Evolutionary conservation across 768 basidiomycete species (phyloP).

Genomic region (Thelephora ganbajun): DNA sequence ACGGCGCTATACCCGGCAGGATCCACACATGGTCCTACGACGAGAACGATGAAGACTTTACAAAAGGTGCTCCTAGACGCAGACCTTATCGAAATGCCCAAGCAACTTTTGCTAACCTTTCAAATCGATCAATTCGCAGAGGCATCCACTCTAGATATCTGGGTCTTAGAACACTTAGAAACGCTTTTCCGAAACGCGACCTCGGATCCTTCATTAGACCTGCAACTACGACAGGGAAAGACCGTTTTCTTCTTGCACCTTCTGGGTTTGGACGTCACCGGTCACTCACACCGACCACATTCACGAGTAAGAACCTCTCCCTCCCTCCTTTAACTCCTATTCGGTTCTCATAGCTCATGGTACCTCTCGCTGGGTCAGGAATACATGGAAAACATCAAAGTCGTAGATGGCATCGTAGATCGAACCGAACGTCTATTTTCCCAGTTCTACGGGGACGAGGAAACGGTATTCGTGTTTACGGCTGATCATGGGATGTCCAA

Average conservation of each 20-base stretch:
- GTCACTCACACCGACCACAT: constrained; percentile 75
- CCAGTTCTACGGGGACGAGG: constrained; percentile 52
- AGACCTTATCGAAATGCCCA: neutral
- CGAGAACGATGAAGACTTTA: constrained; percentile 74
- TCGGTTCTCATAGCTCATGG: neutral
- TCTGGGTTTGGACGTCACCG: constrained; percentile 75
- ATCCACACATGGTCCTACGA: constrained; percentile 69
- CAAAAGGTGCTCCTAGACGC: constrained; percentile 40
- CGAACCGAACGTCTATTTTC: constrained; percentile 47
- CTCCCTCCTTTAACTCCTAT: too few species aligned
- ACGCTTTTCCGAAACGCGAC: constrained; percentile 52
- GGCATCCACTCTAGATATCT: constrained; percentile 62
- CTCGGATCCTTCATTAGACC: constrained; percentile 29
- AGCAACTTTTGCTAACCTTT: neutral
- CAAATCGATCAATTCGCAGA: constrained; percentile 25
- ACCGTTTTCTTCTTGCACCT: constrained; percentile 76
- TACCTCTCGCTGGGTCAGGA: constrained; percentile 29
- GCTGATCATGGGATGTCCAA: constrained; percentile 87
- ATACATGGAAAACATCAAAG: constrained; percentile 75
- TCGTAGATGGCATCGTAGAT: constrained; percentile 63
- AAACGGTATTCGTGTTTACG: constrained; percentile 69
- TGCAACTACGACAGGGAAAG: constrained; percentile 39
- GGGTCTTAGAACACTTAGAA: constrained; percentile 64
- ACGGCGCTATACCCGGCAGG: constrained; percentile 55
- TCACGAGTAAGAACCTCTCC: constrained; percentile 34